A percentile compares a stretch with the other conserved stretches of the same genome.
Conservation (phyloP, 257 asterid genomes). For the Petunia secreta region DNA sequence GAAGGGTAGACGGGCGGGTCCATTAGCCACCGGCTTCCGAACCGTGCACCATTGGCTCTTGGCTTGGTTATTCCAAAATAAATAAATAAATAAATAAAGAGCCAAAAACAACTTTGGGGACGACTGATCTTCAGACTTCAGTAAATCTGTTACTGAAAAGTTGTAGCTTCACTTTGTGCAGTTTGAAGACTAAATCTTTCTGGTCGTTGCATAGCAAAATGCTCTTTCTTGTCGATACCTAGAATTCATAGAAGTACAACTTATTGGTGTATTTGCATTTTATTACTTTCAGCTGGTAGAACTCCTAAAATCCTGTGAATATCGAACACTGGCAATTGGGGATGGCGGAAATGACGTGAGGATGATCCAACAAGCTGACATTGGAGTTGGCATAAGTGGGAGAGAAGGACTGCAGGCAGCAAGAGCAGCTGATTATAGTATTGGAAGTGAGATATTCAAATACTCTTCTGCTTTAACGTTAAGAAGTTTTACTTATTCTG, state of each 20-base stretch:
- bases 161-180: no score
- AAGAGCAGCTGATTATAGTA: conserved; percentile 99
- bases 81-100: no score
- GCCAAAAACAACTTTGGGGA: no score
- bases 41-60: no score
- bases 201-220: conserved; percentile 10
- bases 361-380: conserved; percentile 99
- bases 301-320: conserved; percentile 87
- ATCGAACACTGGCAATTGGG: conserved; percentile 98
- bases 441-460: conserved; percentile 76
- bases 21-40: no score
- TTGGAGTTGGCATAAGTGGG: conserved; percentile 99
- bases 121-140: no score
- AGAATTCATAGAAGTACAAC: background rate
- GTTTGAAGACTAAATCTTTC: no score
- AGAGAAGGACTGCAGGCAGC: conserved; percentile 99
- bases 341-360: conserved; percentile 99
- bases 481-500: background rate
- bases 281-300: conserved; percentile 74
- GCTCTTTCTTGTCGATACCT: conserved; percentile 10
- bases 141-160: no score
- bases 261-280: background rate
- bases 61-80: no score
- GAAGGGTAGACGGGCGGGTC: no score
- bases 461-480: conserved; percentile 2